phyloP scores from a whole-genome alignment of 257 asterid species.

The Lantana camara region DNA sequence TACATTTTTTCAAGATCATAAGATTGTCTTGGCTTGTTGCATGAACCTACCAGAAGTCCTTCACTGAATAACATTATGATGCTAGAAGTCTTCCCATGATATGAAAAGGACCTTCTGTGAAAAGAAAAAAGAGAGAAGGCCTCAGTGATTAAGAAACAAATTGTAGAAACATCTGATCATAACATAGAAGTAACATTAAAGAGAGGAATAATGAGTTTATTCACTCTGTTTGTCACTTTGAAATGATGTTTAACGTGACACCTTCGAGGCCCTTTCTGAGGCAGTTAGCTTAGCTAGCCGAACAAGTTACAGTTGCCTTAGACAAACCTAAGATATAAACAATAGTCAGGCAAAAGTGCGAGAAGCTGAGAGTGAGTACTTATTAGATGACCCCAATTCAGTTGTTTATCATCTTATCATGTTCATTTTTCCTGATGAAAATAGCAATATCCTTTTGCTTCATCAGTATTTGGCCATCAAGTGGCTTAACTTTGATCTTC shows the following conservation, averaged over 20 bases:
- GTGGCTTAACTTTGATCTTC: not conserved
- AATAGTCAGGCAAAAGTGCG: not conserved
- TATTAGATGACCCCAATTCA: too few species aligned
- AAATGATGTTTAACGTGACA: too few species aligned
- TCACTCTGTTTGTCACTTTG: not conserved
- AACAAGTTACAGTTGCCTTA: too few species aligned
- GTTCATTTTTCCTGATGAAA: not conserved
- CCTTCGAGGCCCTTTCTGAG: too few species aligned
- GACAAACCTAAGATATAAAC: too few species aligned
- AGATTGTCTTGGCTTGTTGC: constrained; percentile 12
- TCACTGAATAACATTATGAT: not conserved
- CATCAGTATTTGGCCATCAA: not conserved
- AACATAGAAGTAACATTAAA: too few species aligned
- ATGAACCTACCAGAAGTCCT: constrained; percentile 2
- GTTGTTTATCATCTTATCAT: not conserved
- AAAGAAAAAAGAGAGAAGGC: not conserved
- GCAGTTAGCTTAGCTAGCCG: too few species aligned
- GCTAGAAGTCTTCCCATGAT: not conserved
- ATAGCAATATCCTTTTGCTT: not conserved
- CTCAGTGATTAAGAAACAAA: not conserved
- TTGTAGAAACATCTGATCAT: too few species aligned
- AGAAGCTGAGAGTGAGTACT: not conserved
- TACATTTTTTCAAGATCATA: not conserved
- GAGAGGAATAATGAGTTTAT: too few species aligned
- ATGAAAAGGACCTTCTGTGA: not conserved